A percentile compares a stretch with the other conserved stretches of the same genome.
These are phyloP conservation scores for Penicillium arizonense DNA, from an alignment of 495 filamentous ascomycete genomes.

Conservation along the genomic window DNA sequence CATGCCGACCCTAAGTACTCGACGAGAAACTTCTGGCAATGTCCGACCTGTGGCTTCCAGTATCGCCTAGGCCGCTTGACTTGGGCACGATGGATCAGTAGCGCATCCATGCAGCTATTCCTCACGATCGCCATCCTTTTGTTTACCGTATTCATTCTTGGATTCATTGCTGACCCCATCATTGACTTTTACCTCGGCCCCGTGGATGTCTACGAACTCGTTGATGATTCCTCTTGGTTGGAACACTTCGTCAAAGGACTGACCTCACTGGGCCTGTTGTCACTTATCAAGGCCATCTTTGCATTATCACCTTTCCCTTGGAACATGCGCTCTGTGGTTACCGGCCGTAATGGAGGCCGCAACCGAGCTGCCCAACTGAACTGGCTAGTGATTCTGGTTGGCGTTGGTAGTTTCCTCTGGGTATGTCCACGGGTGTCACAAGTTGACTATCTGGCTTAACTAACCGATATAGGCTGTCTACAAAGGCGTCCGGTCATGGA, in stretches of 20 bases:
- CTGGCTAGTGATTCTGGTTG: conserved; percentile 75
- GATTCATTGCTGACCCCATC: conserved; percentile 91
- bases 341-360: conserved; percentile 61
- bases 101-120: conserved; percentile 56
- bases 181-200: conserved; percentile 86
- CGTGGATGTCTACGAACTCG: conserved; percentile 44
- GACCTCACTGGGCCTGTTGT: conserved; percentile 77
- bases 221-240: conserved; percentile 57
- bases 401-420: conserved; percentile 76
- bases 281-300: conserved; percentile 79
- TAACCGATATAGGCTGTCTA: conserved; percentile 65
- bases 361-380: conserved; percentile 72
- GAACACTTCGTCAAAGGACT: conserved; percentile 88
- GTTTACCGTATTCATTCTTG: conserved; percentile 70
- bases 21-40: conserved; percentile 75
- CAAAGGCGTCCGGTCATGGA: conserved; percentile 72
- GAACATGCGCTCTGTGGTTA: conserved; percentile 56
- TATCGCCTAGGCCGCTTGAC: conserved; percentile 79
- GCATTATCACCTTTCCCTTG: conserved; percentile 72
- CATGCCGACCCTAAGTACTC: conserved; percentile 66
- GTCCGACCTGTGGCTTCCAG: conserved; percentile 82
- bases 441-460: background rate
- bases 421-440: conserved; percentile 50
- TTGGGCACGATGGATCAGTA: conserved; percentile 73
- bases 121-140: conserved; percentile 71